A percentile compares a stretch with the other conserved stretches of the same genome.
Conservation (phyloP, 768 basidiomycete species). For the Scleroderma bovista region DNA sequence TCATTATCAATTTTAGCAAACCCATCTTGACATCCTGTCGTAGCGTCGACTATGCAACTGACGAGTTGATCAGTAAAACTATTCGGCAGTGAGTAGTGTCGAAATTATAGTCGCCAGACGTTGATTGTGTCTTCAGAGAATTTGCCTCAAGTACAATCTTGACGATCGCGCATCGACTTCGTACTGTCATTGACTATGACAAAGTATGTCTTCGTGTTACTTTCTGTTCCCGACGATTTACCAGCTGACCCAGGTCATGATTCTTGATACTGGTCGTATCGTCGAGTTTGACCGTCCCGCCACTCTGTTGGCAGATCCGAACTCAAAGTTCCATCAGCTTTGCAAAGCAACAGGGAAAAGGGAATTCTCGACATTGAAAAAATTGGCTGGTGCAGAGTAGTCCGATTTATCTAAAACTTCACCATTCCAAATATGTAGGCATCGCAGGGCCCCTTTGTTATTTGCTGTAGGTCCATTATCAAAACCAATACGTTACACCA, state of each 20-base stretch:
- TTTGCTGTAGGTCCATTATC: too few species aligned
- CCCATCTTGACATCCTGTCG: neutral
- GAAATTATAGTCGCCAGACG: neutral
- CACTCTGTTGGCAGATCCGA: constrained; percentile 46
- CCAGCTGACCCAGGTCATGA: constrained; percentile 50
- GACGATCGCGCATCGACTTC: constrained; percentile 76
- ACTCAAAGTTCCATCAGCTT: constrained; percentile 59
- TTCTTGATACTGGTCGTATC: constrained; percentile 74
- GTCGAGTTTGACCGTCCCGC: constrained; percentile 70
- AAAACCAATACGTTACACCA: too few species aligned
- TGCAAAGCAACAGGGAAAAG: constrained; percentile 71
- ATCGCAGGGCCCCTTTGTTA: too few species aligned
- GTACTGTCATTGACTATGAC: constrained; percentile 82
- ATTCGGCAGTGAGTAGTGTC: constrained; percentile 59
- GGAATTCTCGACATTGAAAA: constrained; percentile 64
- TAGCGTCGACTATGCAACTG: constrained; percentile 81
- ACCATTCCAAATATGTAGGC: neutral
- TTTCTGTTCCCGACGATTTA: constrained; percentile 6
- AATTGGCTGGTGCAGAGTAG: constrained; percentile 44
- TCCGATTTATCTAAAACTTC: neutral
- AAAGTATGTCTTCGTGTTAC: constrained; percentile 42
- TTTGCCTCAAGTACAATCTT: constrained; percentile 78
- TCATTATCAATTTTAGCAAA: neutral
- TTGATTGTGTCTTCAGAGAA: constrained; percentile 38
- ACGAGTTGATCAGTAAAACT: constrained; percentile 79